Conservation (phyloP, 2,329 filamentous ascomycete species). For the Sporothrix pallida region DNA sequence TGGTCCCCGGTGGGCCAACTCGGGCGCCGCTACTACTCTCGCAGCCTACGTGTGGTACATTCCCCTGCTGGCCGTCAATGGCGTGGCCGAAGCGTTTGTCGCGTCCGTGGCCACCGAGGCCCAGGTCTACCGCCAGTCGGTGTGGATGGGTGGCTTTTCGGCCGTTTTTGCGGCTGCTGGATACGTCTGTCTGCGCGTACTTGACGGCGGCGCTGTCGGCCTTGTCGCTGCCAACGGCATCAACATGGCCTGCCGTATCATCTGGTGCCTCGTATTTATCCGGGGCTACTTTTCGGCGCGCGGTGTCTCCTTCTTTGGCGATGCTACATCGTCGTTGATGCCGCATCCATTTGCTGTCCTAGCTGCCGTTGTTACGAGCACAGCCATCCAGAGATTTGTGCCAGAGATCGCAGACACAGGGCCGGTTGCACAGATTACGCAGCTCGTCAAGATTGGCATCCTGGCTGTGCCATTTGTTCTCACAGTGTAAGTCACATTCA, state of each 20-base stretch:
- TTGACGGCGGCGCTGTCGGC: conserved; percentile 75
- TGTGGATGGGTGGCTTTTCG: conserved; percentile 86
- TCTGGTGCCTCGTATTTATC: conserved; percentile 81
- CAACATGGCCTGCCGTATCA: conserved; percentile 85
- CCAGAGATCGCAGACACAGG: conserved; percentile 42
- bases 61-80: conserved; percentile 88
- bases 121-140: conserved; percentile 77
- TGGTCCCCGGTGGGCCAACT: conserved; percentile 74
- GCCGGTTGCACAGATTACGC: conserved; percentile 45
- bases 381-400: conserved; percentile 47
- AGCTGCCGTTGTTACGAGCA: conserved; percentile 53
- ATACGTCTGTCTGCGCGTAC: conserved; percentile 73
- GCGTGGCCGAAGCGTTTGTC: conserved; percentile 90
- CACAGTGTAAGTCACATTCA: conserved; percentile 61
- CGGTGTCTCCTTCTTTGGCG: conserved; percentile 44
- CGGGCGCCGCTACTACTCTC: conserved; percentile 65
- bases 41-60: conserved; percentile 90
- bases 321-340: conserved; percentile 51
- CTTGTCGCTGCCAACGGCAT: conserved; percentile 86
- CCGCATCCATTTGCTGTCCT: conserved; percentile 53
- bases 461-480: conserved; percentile 59
- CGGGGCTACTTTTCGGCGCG: conserved; percentile 62
- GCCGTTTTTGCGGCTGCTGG: conserved; percentile 75
- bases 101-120: conserved; percentile 78
- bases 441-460: conserved; percentile 56